Evolutionary conservation across 305 asterid species (phyloP), one percentile per base, ranked within the genome.

Genomic region (Solanum hybrid): DNA sequence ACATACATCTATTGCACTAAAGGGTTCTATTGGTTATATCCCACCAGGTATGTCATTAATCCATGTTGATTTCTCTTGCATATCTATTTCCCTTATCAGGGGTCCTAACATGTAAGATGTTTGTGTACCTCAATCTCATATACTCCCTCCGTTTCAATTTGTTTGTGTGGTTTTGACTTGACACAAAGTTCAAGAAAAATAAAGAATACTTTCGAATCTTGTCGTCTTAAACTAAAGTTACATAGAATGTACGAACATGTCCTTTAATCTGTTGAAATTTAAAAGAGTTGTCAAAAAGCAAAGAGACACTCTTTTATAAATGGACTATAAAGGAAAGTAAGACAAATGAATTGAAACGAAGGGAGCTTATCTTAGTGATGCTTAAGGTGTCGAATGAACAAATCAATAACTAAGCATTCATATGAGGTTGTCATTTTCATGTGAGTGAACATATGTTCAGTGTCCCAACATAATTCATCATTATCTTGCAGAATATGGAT

Each of bases 21-120:
- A 91, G 72, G 94, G 95, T 89, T 90, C 95, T 38, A 88, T 93
- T 27, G 94, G 95, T 3, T 92, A 92, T 86, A 91, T 91, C 61
- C 93, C 95, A 87, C 94, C 95, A 86, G 95, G 95, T 93, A 90
- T 22, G 36, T 33, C 89, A 17, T 24, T 57, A 41, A 61, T 38
- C 87, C 45, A 79, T 29, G 15, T 61, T 7, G 20, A 31, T 37
- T 72, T 17, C 10, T 57, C 70, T 57, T 57, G 24, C 70, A 57
- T 57, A 57, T 17, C 70, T 57, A 17, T 57, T 17, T 57, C 70
- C 70, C 24, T 57, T 57, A 57, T 57, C 70, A 57, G 70, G 70
- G 70, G 29, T 34, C 5, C 61, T 6, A 12, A 37, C 86, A 11
- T 36, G 61, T 1, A 22, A n/a, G 27, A 37, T 80, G 32, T n/a